These are phyloP conservation scores for Hanseniaspora singularis DNA, from an alignment of 805 yeast genomes.

Conservation along the genomic window DNA sequence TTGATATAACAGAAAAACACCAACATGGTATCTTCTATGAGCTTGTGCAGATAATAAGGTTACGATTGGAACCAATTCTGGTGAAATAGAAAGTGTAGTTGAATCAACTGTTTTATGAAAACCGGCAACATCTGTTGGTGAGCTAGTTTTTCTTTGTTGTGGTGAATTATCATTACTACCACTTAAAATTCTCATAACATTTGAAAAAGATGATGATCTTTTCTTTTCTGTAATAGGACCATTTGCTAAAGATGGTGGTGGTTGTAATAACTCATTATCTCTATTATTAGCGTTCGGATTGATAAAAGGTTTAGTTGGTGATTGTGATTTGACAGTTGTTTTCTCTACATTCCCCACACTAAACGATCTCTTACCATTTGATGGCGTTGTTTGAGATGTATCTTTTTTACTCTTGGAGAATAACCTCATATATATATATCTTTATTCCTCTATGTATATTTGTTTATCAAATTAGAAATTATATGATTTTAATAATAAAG, in stretches of 20 bases:
- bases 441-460: no score
- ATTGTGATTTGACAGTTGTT: background rate
- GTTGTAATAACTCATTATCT: background rate
- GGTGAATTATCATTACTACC: background rate
- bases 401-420: constrained; percentile 15
- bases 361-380: background rate
- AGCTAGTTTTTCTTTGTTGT: background rate
- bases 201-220: constrained; percentile 12
- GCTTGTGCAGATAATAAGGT: constrained; percentile 62
- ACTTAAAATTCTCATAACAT: constrained; percentile 16
- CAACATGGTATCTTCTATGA: constrained; percentile 65
- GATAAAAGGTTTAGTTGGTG: background rate
- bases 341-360: constrained; percentile 9
- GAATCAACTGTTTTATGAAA: constrained; percentile 15
- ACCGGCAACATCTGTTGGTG: background rate
- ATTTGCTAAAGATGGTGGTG: constrained; percentile 9
- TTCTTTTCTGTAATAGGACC: constrained; percentile 6
- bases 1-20: constrained; percentile 59
- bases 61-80: constrained; percentile 51
- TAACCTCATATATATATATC: constrained; percentile 16
- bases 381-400: constrained; percentile 5
- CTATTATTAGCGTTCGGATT: background rate
- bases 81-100: constrained; percentile 20
- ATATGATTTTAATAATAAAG: background rate
- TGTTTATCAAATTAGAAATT: no score